Percentiles rank a stretch among this genome's conserved stretches.
Evolutionary conservation across 129 eudicot genomes (phyloP).

Genomic region (Chrysanthemum lavandulifolium): DNA sequence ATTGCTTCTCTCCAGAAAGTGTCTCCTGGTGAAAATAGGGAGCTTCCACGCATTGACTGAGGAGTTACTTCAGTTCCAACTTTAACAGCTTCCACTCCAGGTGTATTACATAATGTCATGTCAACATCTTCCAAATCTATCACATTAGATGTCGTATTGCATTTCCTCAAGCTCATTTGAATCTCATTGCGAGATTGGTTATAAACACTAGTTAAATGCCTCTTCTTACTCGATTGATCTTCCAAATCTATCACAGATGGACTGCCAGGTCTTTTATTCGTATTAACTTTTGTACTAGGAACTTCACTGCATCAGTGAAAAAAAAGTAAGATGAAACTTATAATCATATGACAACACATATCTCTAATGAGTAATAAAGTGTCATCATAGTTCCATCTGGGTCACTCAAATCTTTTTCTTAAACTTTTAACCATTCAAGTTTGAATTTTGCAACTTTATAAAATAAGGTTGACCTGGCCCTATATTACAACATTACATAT

Average conservation of each 20-base stretch:
- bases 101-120: conserved; percentile 52
- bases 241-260: conserved; percentile 50
- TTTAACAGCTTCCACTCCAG: conserved; percentile 35
- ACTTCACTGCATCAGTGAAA: conserved; percentile 47
- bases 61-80: conserved; percentile 65
- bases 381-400: not conserved
- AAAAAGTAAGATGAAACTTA: conserved; percentile 13
- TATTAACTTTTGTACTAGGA: conserved; percentile 36
- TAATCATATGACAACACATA: not conserved
- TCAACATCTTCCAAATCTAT: conserved; percentile 8
- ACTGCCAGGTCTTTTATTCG: conserved; percentile 56
- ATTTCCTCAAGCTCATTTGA: conserved; percentile 62
- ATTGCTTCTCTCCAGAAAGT: conserved; percentile 96
- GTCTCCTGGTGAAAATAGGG: conserved; percentile 91
- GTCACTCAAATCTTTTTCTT: not conserved
- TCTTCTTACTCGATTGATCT: conserved; percentile 50
- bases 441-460: not conserved
- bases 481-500: not conserved
- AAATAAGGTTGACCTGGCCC: not conserved
- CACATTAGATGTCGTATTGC: conserved; percentile 37
- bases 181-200: conserved; percentile 21
- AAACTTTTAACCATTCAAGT: not conserved
- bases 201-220: conserved; percentile 35
- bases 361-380: not conserved
- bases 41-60: conserved; percentile 71